These are phyloP conservation scores for Penicillium parvum DNA, from an alignment of 495 filamentous ascomycete genomes.

Conservation along the genomic window DNA sequence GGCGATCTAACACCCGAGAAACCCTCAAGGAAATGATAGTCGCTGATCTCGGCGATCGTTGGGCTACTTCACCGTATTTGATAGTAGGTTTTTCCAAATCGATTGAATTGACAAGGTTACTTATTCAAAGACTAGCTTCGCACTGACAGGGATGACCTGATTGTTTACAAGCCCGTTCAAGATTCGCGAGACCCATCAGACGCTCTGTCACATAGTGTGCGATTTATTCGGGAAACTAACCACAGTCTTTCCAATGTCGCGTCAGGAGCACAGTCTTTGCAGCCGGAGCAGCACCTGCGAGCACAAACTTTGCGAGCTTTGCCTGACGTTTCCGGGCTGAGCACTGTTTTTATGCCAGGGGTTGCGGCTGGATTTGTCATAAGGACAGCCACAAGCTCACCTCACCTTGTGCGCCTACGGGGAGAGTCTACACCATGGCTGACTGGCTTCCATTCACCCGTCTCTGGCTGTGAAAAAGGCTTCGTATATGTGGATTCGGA, in stretches of 20 bases:
- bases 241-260: conserved; percentile 49
- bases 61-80: conserved; percentile 67
- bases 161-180: conserved; percentile 77
- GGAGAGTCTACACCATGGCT: conserved; percentile 61
- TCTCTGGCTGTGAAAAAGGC: conserved; percentile 66
- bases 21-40: conserved; percentile 71
- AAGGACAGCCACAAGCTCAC: conserved; percentile 67
- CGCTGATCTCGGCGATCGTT: conserved; percentile 75
- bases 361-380: conserved; percentile 72
- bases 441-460: conserved; percentile 58
- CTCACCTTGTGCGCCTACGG: conserved; percentile 67
- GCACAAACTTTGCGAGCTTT: conserved; percentile 55
- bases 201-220: conserved; percentile 44
- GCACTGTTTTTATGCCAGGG: conserved; percentile 76
- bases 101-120: conserved; percentile 1
- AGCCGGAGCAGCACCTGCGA: conserved; percentile 36
- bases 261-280: conserved; percentile 23
- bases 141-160: conserved; percentile 72
- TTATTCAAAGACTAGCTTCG: conserved; percentile 53
- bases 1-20: conserved; percentile 66
- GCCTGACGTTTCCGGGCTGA: conserved; percentile 66
- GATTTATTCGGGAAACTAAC: conserved; percentile 74
- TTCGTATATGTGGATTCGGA: conserved; percentile 72
- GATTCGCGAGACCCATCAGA: conserved; percentile 17
- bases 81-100: conserved; percentile 51